Conservation (phyloP, 306 rosid genomes). For the Prinsepia uniflora region DNA sequence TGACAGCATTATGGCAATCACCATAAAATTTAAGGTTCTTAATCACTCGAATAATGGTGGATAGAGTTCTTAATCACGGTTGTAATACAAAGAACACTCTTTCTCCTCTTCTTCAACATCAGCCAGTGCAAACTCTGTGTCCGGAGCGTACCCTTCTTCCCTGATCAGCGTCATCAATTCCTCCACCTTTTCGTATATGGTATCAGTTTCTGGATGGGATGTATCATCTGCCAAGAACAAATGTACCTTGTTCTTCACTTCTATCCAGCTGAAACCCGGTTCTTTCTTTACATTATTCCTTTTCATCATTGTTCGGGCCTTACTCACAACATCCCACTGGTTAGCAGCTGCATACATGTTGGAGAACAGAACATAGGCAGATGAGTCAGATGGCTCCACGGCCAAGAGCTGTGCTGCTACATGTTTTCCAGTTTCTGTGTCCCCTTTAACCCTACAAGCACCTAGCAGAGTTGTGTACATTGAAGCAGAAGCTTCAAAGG, state of each 20-base stretch:
- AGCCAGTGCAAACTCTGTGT: slow-evolving; percentile 56
- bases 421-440: slow-evolving; percentile 50
- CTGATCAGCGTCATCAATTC: slow-evolving; percentile 47
- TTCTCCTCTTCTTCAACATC: slow-evolving; percentile 71
- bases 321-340: slow-evolving; percentile 60
- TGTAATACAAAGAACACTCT: slow-evolving; percentile 54
- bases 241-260: slow-evolving; percentile 68
- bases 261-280: slow-evolving; percentile 82
- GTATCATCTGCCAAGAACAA: slow-evolving; percentile 72
- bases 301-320: slow-evolving; percentile 67
- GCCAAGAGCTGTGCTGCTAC: slow-evolving; percentile 54
- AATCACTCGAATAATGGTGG: slow-evolving; percentile 51
- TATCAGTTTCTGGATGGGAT: slow-evolving; percentile 53
- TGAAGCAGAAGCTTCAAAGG: slow-evolving; percentile 78
- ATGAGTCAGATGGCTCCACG: slow-evolving; percentile 70
- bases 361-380: slow-evolving; percentile 71
- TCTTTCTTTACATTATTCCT: slow-evolving; percentile 67
- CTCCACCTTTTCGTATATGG: slow-evolving; percentile 59
- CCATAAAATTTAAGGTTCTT: slow-evolving; percentile 76
- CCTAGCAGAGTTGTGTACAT: slow-evolving; percentile 68
- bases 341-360: slow-evolving; percentile 67
- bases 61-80: slow-evolving; percentile 53
- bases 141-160: slow-evolving; percentile 67
- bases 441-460: slow-evolving; percentile 68
- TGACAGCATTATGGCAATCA: slow-evolving; percentile 76